These are phyloP conservation scores for Ophioceras dolichostomum DNA, from an alignment of 2,329 filamentous ascomycete genomes.

Conservation along the genomic window DNA sequence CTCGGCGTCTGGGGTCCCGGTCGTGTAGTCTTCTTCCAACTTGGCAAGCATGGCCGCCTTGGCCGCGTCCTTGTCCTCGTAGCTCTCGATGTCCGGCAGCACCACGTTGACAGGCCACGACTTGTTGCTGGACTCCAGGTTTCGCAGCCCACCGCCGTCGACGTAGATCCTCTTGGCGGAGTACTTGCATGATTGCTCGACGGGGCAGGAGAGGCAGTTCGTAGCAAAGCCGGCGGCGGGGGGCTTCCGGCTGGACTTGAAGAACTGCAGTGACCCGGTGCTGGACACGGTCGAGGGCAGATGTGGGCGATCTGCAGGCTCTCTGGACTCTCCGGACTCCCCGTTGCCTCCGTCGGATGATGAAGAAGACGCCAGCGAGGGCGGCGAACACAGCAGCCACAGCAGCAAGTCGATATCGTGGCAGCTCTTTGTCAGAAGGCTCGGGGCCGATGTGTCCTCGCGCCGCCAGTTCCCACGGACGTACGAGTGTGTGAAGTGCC, in stretches of 20 bases:
- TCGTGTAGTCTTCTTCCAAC: constrained; percentile 39
- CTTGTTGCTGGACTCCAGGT: constrained; percentile 52
- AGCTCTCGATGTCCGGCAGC: constrained; percentile 84
- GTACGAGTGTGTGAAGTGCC: constrained; percentile 87
- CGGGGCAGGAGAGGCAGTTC: constrained; percentile 74
- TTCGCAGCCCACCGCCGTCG: constrained; percentile 35
- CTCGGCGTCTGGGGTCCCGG: constrained; percentile 31
- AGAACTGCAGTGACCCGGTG: constrained; percentile 65
- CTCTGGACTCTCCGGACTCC: no score
- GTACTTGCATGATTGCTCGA: constrained; percentile 67
- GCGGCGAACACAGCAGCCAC: constrained; percentile 76
- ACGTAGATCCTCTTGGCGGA: constrained; percentile 77
- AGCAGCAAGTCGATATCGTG: constrained; percentile 90
- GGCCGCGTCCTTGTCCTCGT: constrained; percentile 35
- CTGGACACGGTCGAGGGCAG: constrained; percentile 67
- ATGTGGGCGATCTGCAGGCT: constrained; percentile 53
- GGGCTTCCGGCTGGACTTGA: constrained; percentile 66
- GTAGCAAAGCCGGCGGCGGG: constrained; percentile 60
- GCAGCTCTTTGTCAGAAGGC: constrained; percentile 86
- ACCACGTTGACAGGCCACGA: constrained; percentile 82
- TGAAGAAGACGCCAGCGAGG: constrained; percentile 21
- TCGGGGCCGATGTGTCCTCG: constrained; percentile 62
- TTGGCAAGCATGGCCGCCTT: constrained; percentile 24
- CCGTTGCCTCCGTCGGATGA: no score
- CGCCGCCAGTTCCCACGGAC: constrained; percentile 92